Evolutionary conservation across 2,329 filamentous ascomycete genomes (phyloP).

Genomic region (Lecanicillium sp.): DNA sequence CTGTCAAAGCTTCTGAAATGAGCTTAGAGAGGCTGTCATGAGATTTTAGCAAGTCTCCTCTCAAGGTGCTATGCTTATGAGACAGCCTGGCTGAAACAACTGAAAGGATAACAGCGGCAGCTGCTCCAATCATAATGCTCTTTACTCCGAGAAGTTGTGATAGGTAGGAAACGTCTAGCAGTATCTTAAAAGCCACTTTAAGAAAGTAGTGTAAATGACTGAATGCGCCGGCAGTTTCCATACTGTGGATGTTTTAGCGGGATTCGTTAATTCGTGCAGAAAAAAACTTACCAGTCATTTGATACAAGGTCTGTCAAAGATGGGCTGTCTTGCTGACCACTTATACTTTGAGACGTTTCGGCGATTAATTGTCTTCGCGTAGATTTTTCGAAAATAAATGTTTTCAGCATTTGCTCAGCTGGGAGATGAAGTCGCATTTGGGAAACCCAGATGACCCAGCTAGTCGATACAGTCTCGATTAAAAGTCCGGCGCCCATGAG

Average conservation of each 20-base stretch:
- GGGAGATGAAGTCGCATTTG: conserved; percentile 5
- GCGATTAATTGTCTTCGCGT: conserved; percentile 1
- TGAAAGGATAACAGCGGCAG: neutral
- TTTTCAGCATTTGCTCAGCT: conserved; percentile 5
- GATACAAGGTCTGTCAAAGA: conserved; percentile 2
- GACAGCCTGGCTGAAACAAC: conserved; percentile 1
- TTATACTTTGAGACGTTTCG: neutral
- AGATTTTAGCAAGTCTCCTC: neutral
- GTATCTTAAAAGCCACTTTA: neutral
- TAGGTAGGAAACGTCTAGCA: conserved; percentile 1
- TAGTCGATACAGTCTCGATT: conserved; percentile 2
- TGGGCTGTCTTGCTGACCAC: neutral
- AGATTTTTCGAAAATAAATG: conserved; percentile 5
- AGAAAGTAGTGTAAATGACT: conserved; percentile 1
- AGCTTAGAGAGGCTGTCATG: conserved; percentile 1
- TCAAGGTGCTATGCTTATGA: neutral
- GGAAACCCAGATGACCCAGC: conserved; percentile 3
- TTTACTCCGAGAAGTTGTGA: conserved; percentile 1
- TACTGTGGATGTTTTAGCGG: too few species aligned
- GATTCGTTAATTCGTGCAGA: too few species aligned
- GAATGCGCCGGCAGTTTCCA: too few species aligned
- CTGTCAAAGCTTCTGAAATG: conserved; percentile 7
- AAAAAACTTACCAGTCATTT: conserved; percentile 1
- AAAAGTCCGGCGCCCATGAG: conserved; percentile 1
- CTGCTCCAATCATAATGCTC: neutral